phyloP scores from a whole-genome alignment of 331 rosid genomes.

The Stylosanthes scabra region DNA sequence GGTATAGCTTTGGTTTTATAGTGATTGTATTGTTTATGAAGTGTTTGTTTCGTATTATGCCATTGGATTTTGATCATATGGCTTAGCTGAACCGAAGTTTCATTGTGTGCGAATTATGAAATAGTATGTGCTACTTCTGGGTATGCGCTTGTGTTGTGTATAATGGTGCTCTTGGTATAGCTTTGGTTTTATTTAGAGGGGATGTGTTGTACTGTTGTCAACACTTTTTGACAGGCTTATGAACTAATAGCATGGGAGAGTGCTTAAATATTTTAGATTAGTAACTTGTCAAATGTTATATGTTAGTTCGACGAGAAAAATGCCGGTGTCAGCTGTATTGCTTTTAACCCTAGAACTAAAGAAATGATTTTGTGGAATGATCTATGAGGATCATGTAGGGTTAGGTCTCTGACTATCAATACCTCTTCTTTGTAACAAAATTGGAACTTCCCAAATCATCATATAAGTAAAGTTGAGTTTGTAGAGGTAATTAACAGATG shows the following conservation, averaged over 20 bases:
- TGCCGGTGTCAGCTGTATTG: not conserved
- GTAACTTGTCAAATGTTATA: no score
- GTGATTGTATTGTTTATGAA: not conserved
- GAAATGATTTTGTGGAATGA: not conserved
- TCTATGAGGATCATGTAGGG: slow-evolving; percentile 1
- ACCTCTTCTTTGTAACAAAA: slow-evolving; percentile 21
- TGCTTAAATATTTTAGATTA: not conserved
- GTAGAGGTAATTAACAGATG: slow-evolving; percentile 13
- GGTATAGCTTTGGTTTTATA: not conserved
- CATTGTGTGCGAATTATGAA: not conserved
- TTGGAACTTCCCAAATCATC: not conserved
- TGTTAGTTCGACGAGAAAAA: not conserved
- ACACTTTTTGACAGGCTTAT: slow-evolving; percentile 11
- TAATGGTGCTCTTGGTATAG: slow-evolving; percentile 1
- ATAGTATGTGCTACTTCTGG: slow-evolving; percentile 12
- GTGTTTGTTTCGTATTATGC: not conserved
- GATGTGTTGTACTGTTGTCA: slow-evolving; percentile 25
- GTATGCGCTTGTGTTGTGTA: slow-evolving; percentile 4
- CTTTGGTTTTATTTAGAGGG: slow-evolving; percentile 1
- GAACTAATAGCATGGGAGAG: not conserved
- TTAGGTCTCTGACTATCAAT: not conserved
- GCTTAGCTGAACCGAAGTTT: not conserved
- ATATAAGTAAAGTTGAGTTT: slow-evolving; percentile 10
- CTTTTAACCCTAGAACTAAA: slow-evolving; percentile 8
- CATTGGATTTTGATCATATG: slow-evolving; percentile 21